Conservation (phyloP, 805 yeast genomes). For the Candida xiaguanensis region DNA sequence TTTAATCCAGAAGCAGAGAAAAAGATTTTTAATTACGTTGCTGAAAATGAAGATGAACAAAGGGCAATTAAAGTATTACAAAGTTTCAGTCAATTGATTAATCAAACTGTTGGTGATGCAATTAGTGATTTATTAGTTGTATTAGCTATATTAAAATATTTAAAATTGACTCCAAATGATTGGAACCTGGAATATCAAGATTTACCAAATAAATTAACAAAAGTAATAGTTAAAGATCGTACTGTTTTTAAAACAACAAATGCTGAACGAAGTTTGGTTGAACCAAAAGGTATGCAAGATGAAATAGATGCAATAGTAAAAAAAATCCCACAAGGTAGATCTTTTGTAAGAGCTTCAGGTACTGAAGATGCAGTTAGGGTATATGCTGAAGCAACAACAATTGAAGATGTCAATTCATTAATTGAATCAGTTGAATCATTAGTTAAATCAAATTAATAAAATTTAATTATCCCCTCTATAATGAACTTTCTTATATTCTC, state of each 20-base stretch:
- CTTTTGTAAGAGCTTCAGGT: constrained; percentile 95
- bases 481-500: constrained; percentile 62
- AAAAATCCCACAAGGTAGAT: constrained; percentile 60
- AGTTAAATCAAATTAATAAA: constrained; percentile 13
- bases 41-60: constrained; percentile 41
- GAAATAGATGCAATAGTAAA: constrained; percentile 64
- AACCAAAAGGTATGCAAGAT: constrained; percentile 75
- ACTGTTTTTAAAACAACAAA: constrained; percentile 76
- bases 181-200: constrained; percentile 83
- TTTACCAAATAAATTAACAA: constrained; percentile 79
- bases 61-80: constrained; percentile 52
- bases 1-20: constrained; percentile 55
- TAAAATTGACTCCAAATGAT: constrained; percentile 54
- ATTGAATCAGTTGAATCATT: constrained; percentile 25
- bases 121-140: constrained; percentile 87
- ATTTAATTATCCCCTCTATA: constrained; percentile 10
- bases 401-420: constrained; percentile 27
- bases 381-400: constrained; percentile 77
- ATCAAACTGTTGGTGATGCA: constrained; percentile 98
- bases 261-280: constrained; percentile 78
- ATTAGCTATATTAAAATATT: constrained; percentile 54
- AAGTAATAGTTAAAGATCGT: constrained; percentile 82
- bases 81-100: constrained; percentile 67
- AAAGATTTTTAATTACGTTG: constrained; percentile 27
- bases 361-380: constrained; percentile 97